Percentiles rank a stretch among this genome's conserved stretches.
phyloP scores from a whole-genome alignment of 1,139 yeast species.

The Nakaseomyces bracarensis region DNA sequence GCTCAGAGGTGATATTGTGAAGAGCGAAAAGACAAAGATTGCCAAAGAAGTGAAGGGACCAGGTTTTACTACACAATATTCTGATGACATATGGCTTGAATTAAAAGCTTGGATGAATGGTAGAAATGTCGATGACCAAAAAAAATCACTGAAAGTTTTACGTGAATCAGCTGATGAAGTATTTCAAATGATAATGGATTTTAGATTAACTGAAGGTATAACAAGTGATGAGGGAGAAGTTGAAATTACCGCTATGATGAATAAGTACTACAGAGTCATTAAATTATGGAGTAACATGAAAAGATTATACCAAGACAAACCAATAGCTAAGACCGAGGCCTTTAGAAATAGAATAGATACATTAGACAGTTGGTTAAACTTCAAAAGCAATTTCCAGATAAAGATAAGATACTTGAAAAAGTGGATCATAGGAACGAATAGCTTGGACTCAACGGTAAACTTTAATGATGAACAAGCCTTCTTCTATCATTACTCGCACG shows the following conservation, averaged over 20 bases:
- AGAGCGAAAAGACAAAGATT: slow-evolving; percentile 81
- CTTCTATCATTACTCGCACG: slow-evolving; percentile 40
- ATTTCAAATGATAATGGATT: slow-evolving; percentile 57
- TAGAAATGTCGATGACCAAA: slow-evolving; percentile 73
- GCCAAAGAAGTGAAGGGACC: slow-evolving; percentile 36
- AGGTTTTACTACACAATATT: slow-evolving; percentile 48
- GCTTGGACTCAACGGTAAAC: slow-evolving; percentile 36
- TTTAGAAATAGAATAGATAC: slow-evolving; percentile 67
- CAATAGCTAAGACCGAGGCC: slow-evolving; percentile 55
- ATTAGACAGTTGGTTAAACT: slow-evolving; percentile 74
- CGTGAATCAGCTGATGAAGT: slow-evolving; percentile 67
- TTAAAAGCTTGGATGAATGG: slow-evolving; percentile 75
- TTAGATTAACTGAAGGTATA: slow-evolving; percentile 18
- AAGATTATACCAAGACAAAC: slow-evolving; percentile 74
- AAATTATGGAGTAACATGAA: slow-evolving; percentile 72
- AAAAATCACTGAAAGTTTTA: slow-evolving; percentile 59
- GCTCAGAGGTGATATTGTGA: slow-evolving; percentile 87
- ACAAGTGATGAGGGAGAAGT: slow-evolving; percentile 18
- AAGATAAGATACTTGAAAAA: slow-evolving; percentile 45
- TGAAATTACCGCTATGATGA: slow-evolving; percentile 36
- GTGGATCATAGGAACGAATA: slow-evolving; percentile 63
- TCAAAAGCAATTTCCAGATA: slow-evolving; percentile 58
- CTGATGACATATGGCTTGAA: slow-evolving; percentile 68
- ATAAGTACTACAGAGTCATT: slow-evolving; percentile 60
- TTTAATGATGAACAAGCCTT: slow-evolving; percentile 32